These are phyloP conservation scores for Colletotrichum navitas DNA, from an alignment of 2,329 filamentous ascomycete genomes.

Conservation along the genomic window DNA sequence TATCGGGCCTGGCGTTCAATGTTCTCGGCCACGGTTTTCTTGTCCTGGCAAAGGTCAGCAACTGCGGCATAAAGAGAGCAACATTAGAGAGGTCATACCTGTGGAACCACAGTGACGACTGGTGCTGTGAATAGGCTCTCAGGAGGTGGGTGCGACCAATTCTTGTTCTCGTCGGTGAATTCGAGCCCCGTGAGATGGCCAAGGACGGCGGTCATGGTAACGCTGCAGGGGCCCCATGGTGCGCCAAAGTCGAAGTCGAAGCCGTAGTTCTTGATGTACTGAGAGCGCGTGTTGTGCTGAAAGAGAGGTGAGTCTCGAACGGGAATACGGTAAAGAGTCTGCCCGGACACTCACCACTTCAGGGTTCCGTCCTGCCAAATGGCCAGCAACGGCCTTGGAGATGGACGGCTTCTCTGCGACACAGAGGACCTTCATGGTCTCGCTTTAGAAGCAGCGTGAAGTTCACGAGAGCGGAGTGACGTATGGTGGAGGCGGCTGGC, in stretches of 20 bases:
- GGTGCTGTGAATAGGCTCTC: constrained; percentile 84
- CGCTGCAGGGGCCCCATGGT: constrained; percentile 83
- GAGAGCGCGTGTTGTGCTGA: constrained; percentile 76
- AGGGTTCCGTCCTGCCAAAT: constrained; percentile 83
- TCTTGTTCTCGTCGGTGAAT: constrained; percentile 79
- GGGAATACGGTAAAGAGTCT: constrained; percentile 12
- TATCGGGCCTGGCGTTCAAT: constrained; percentile 82
- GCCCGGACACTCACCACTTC: constrained; percentile 70
- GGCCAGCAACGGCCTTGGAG: constrained; percentile 90
- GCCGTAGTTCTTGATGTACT: constrained; percentile 93
- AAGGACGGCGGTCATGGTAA: constrained; percentile 93
- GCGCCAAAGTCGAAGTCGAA: constrained; percentile 90
- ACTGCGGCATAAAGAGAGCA: not conserved
- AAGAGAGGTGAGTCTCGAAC: constrained; percentile 42
- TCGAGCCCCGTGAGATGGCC: constrained; percentile 89
- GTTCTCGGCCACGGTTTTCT: constrained; percentile 84
- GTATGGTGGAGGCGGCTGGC: not conserved
- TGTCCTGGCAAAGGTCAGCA: constrained; percentile 68
- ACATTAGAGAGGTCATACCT: constrained; percentile 60
- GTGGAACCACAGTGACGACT: constrained; percentile 75
- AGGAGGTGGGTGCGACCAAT: constrained; percentile 86
- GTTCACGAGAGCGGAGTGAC: not conserved
- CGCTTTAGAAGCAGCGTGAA: not conserved
- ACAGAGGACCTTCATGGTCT: constrained; percentile 66
- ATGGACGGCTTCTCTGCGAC: constrained; percentile 86